These are phyloP conservation scores for Aspergillus melleus DNA, from an alignment of 2,329 filamentous ascomycete species.

Conservation along the genomic window DNA sequence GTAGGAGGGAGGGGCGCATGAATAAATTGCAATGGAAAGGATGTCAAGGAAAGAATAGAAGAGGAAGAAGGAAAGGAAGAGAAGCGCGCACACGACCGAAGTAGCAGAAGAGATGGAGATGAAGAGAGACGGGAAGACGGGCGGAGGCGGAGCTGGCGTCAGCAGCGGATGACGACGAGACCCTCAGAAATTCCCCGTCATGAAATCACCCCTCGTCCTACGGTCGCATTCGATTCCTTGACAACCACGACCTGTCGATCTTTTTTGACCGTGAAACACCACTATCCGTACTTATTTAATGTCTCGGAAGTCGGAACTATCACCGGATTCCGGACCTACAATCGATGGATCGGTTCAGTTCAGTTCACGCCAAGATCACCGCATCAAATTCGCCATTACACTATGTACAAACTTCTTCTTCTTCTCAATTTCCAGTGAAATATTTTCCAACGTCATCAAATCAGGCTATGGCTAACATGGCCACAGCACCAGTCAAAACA, in stretches of 20 bases:
- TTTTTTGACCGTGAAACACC: not conserved
- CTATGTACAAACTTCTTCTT: not conserved
- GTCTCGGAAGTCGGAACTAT: no score
- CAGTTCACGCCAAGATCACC: not conserved
- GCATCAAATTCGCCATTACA: not conserved
- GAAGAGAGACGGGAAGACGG: constrained; percentile 1
- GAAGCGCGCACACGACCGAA: constrained; percentile 1
- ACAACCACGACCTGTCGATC: not conserved
- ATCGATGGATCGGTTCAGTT: not conserved
- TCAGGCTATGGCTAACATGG: not conserved
- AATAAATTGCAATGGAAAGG: not conserved
- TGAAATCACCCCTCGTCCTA: not conserved
- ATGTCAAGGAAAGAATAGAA: not conserved
- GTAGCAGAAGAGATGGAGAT: constrained; percentile 9
- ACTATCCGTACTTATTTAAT: not conserved
- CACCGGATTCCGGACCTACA: no score
- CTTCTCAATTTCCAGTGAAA: not conserved
- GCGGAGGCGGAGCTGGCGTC: constrained; percentile 17
- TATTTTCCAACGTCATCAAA: not conserved
- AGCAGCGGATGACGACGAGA: constrained; percentile 10
- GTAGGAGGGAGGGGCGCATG: not conserved
- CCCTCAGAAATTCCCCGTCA: not conserved
- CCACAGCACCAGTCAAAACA: not conserved
- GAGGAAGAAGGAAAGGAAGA: not conserved
- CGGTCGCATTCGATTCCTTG: not conserved